These are phyloP conservation scores for Marasmius fiardii DNA, from an alignment of 1,284 basidiomycete species.

Conservation along the genomic window DNA sequence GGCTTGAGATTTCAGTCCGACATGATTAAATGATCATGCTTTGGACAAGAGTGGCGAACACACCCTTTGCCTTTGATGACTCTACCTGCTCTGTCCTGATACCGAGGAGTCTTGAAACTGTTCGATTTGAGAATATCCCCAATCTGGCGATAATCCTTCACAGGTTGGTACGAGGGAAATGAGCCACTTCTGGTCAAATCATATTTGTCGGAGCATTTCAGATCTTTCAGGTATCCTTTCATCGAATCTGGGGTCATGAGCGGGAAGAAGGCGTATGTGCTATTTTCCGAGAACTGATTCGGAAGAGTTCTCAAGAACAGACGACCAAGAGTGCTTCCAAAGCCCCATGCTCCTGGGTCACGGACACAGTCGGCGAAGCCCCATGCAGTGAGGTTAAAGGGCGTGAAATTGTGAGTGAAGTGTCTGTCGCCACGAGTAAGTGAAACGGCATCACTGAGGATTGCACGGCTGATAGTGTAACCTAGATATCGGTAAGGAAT, in stretches of 20 bases:
- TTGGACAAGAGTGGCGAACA: slow-evolving; percentile 10
- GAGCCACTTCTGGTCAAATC: slow-evolving; percentile 43
- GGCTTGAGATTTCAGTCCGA: background rate
- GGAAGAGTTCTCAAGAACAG: slow-evolving; percentile 75
- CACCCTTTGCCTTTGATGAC: slow-evolving; percentile 61
- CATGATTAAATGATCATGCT: too few species aligned
- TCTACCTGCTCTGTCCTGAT: slow-evolving; percentile 43
- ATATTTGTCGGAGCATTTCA: slow-evolving; percentile 53
- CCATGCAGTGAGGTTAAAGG: slow-evolving; percentile 80
- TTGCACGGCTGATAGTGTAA: slow-evolving; percentile 84
- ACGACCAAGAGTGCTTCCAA: slow-evolving; percentile 67
- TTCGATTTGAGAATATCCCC: slow-evolving; percentile 47
- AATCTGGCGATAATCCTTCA: slow-evolving; percentile 50
- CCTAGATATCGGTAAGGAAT: slow-evolving; percentile 32
- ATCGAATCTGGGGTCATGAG: slow-evolving; percentile 75
- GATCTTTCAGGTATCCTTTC: slow-evolving; percentile 52
- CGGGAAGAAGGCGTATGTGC: slow-evolving; percentile 83
- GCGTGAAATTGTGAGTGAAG: slow-evolving; percentile 81
- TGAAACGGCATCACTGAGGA: slow-evolving; percentile 85
- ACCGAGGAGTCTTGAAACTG: slow-evolving; percentile 43
- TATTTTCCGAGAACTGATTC: slow-evolving; percentile 62
- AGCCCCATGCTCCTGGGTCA: slow-evolving; percentile 60
- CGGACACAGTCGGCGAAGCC: slow-evolving; percentile 78
- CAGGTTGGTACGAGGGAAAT: slow-evolving; percentile 22
- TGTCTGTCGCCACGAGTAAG: slow-evolving; percentile 69